A percentile compares a stretch with the other conserved stretches of the same genome.
phyloP scores from a whole-genome alignment of 2,329 filamentous ascomycete genomes.

The Trichoderma endophyticum region DNA sequence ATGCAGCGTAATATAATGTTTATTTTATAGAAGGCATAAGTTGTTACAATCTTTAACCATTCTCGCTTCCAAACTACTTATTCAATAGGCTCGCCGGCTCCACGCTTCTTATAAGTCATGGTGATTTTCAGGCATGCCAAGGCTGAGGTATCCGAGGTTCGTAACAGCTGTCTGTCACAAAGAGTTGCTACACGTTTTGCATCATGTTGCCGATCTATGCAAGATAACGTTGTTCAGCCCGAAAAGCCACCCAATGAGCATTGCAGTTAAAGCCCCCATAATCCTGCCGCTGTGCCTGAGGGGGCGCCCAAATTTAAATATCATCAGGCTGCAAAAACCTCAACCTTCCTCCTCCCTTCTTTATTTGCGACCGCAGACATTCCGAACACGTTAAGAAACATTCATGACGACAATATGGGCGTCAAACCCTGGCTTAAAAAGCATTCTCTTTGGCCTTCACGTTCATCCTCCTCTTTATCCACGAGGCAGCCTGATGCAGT shows the following conservation, averaged over 20 bases:
- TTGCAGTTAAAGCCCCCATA: not conserved
- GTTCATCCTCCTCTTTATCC: not conserved
- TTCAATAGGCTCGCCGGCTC: too few species aligned
- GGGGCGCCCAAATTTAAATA: not conserved
- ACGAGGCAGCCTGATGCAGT: not conserved
- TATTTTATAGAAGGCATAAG: too few species aligned
- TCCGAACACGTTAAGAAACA: not conserved
- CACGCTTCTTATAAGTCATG: too few species aligned
- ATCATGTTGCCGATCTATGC: too few species aligned
- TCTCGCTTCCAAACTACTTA: too few species aligned
- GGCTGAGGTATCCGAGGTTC: too few species aligned
- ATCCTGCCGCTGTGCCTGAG: not conserved
- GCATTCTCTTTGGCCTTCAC: not conserved
- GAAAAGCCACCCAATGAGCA: not conserved
- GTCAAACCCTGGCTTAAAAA: not conserved
- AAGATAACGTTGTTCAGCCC: not conserved
- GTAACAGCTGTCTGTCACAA: too few species aligned
- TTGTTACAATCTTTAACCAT: too few species aligned
- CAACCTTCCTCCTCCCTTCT: not conserved
- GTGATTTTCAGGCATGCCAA: too few species aligned
- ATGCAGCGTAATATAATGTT: too few species aligned
- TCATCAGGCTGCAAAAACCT: not conserved
- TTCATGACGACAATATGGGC: not conserved
- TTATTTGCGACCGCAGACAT: not conserved
- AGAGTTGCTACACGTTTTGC: too few species aligned